Conservation (phyloP, 805 yeast species). For the Starmerella sp. region DNA sequence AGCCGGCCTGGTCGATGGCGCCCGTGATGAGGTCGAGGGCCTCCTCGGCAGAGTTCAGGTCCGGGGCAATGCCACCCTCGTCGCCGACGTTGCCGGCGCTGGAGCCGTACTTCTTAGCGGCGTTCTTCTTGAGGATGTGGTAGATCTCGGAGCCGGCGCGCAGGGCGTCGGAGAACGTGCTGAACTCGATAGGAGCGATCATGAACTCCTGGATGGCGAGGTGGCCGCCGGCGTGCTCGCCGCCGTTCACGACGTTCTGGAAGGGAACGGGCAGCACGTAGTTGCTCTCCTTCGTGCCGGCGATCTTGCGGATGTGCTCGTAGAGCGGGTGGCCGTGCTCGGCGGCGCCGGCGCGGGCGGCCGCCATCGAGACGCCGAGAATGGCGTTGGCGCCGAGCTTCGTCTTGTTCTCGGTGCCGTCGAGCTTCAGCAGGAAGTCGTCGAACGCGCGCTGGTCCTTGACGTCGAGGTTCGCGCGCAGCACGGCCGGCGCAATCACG, state of each 20-base stretch:
- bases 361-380: slow-evolving; percentile 95
- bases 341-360: slow-evolving; percentile 97
- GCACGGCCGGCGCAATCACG: slow-evolving; percentile 85
- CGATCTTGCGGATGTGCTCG: slow-evolving; percentile 73
- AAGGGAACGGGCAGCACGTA: slow-evolving; percentile 95
- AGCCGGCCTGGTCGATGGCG: slow-evolving; percentile 90
- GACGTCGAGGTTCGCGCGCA: slow-evolving; percentile 72
- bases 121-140: slow-evolving; percentile 86
- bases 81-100: slow-evolving; percentile 99
- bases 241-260: slow-evolving; percentile 99
- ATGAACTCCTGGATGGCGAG: slow-evolving; percentile 98
- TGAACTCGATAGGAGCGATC: slow-evolving; percentile 93
- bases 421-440: slow-evolving; percentile 72
- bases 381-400: slow-evolving; percentile 98
- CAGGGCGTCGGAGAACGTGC: slow-evolving; percentile 85
- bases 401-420: slow-evolving; percentile 95
- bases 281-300: slow-evolving; percentile 60
- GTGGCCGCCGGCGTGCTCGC: slow-evolving; percentile 99
- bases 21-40: slow-evolving; percentile 87
- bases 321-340: slow-evolving; percentile 88
- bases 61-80: slow-evolving; percentile 99
- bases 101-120: slow-evolving; percentile 93
- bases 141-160: slow-evolving; percentile 96
- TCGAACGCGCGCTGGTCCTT: slow-evolving; percentile 79
- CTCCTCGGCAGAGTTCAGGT: slow-evolving; percentile 88